Base-by-base conservation (phyloP, 1,284 basidiomycete genomes). In the Microbotryum intermedium region DNA sequence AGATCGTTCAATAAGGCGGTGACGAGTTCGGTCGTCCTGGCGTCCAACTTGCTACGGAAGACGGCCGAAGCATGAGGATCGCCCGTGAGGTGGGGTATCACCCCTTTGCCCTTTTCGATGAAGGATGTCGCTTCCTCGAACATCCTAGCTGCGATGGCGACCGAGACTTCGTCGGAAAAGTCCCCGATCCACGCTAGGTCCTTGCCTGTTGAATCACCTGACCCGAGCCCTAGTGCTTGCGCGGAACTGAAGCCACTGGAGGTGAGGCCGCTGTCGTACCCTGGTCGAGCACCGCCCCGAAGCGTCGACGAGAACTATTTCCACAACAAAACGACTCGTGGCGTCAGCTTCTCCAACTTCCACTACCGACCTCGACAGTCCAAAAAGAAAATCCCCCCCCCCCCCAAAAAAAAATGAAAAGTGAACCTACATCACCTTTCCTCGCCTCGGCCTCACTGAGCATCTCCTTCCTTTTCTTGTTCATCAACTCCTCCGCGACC, bases 141-240 rank as follows among this genome's bases (percentile, higher is more conserved):
- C 68, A 90, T 84, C 53, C 89, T 81, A 53, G 92, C 78, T 1
- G 93, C 89, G 64, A 97, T 93, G 3, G 89, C 83, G 18, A 98
- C 92, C 0, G 89, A 88, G 10, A 97, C 76, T 51, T 94, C 85
- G 73, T 98, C 95, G 4, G 86, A 84, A 77, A 90, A 92, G 64
- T 95, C 90, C 57, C 86, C 85, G 23, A 90, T 83, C 84, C 88
- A 97, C 20, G 86, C 81, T 6, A 84, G 77, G 74, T 94, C 89
- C 57, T 83, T 81, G 69, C 89, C 87, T 0, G 80, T 71, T 0
- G 74, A 70, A 50, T 75, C 72, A 50, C 72, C 18, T 63, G 68
- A 48, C 18, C 59, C 66, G 25, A 70, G 59, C 4, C 61, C 62
- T 18, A 71, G 65, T n/a, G 60, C 49, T 6, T 60, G 44, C 16